These are phyloP conservation scores for Ogataea pignaliae DNA, from an alignment of 805 yeast genomes.

Conservation along the genomic window DNA sequence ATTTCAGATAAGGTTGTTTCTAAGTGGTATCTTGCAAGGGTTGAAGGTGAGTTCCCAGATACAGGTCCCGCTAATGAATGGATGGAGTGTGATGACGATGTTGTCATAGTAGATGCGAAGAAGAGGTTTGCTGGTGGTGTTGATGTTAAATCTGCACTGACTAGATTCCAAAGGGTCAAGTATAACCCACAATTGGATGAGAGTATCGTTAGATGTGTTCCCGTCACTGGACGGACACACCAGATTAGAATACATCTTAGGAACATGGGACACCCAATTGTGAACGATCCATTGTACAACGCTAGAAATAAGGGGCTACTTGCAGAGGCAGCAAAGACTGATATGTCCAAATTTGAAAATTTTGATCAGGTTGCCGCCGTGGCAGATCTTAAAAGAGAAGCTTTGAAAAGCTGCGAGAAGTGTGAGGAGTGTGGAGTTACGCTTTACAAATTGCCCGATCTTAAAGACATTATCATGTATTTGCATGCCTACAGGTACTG, in stretches of 20 bases:
- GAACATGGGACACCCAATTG: slow-evolving; percentile 37
- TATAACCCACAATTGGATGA: slow-evolving; percentile 29
- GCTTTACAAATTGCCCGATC: slow-evolving; percentile 29
- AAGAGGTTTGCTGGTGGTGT: slow-evolving; percentile 23
- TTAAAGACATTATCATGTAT: slow-evolving; percentile 34
- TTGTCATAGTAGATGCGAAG: slow-evolving; percentile 28
- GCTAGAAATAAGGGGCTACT: slow-evolving; percentile 6
- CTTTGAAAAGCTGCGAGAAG: slow-evolving; percentile 15
- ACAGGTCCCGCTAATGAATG: slow-evolving; percentile 3
- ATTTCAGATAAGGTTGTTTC: slow-evolving; percentile 29
- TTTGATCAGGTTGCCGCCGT: slow-evolving; percentile 8
- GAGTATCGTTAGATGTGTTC: slow-evolving; percentile 45
- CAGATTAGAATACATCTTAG: slow-evolving; percentile 54
- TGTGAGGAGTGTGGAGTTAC: slow-evolving; percentile 34
- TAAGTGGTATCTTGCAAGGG: slow-evolving; percentile 46
- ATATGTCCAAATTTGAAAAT: slow-evolving; percentile 4
- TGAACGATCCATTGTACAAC: slow-evolving; percentile 32
- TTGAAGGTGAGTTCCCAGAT: slow-evolving; percentile 38
- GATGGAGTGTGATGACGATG: slow-evolving; percentile 35
- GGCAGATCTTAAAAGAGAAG: slow-evolving; percentile 12
- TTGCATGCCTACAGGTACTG: slow-evolving; percentile 44
- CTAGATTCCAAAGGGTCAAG: slow-evolving; percentile 22
- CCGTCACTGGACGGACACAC: slow-evolving; percentile 52
- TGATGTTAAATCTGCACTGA: slow-evolving; percentile 17
- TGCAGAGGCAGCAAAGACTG: slow-evolving; percentile 4